Evolutionary conservation across 2,329 filamentous ascomycete genomes (phyloP).

Genomic region (Aspergillus persii): DNA sequence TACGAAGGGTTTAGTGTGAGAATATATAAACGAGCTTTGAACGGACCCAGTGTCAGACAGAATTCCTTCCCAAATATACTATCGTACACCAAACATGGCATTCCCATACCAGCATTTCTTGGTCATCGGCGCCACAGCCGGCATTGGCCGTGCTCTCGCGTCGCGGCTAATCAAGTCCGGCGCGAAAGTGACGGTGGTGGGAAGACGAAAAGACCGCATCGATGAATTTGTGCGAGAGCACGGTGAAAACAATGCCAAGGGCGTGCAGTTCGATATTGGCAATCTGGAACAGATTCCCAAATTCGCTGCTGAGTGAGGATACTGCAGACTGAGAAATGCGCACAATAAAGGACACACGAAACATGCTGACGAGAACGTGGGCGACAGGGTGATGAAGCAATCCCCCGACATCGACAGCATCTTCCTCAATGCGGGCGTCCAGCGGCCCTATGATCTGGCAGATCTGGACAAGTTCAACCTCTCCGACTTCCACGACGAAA

Average conservation of each 20-base stretch:
- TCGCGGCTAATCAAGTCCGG: slow-evolving; percentile 48
- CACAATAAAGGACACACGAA: too few relatives aligned
- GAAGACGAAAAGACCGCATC: slow-evolving; percentile 53
- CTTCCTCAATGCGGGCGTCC: slow-evolving; percentile 58
- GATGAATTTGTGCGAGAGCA: slow-evolving; percentile 49
- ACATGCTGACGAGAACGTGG: too few relatives aligned
- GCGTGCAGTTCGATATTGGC: slow-evolving; percentile 48
- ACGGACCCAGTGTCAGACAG: too few relatives aligned
- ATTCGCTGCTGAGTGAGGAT: slow-evolving; percentile 33
- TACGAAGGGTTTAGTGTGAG: too few relatives aligned
- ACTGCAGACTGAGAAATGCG: too few relatives aligned
- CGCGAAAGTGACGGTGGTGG: slow-evolving; percentile 55
- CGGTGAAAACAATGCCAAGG: slow-evolving; percentile 42
- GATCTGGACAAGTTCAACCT: slow-evolving; percentile 46
- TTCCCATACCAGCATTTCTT: slow-evolving; percentile 58
- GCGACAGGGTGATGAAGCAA: background rate
- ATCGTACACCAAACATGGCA: slow-evolving; percentile 37
- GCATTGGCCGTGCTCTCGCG: slow-evolving; percentile 53
- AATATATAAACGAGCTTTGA: too few relatives aligned
- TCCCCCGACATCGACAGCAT: slow-evolving; percentile 56
- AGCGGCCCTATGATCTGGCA: slow-evolving; percentile 50
- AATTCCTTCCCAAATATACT: too few relatives aligned
- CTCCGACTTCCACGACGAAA: slow-evolving; percentile 39
- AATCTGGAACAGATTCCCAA: slow-evolving; percentile 42
- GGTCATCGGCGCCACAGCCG: slow-evolving; percentile 55